Conservation (phyloP, 495 filamentous ascomycete genomes). For the Xylaria acuta region DNA sequence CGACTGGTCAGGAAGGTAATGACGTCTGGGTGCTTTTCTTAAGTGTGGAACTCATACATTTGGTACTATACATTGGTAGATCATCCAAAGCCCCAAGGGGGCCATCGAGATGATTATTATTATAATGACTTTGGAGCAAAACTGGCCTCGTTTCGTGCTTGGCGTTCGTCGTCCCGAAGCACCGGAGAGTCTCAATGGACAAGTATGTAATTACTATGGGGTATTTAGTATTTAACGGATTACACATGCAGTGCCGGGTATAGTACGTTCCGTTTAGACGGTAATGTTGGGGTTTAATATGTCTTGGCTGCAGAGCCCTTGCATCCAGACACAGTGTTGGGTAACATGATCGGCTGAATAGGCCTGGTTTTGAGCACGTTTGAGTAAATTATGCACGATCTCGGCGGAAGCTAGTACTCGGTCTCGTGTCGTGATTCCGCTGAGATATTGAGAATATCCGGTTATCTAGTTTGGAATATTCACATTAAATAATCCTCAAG, state of each 20-base stretch:
- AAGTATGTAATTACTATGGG: not conserved
- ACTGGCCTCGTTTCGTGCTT: not conserved
- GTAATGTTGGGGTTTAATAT: conserved; percentile 3
- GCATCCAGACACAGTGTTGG: not conserved
- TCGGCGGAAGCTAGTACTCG: not conserved
- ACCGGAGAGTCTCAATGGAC: not conserved
- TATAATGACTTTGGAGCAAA: not conserved
- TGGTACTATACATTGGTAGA: no score
- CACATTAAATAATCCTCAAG: not conserved
- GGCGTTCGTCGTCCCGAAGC: not conserved
- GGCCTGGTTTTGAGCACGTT: conserved; percentile 19
- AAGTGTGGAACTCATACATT: not conserved
- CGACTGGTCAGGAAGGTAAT: not conserved
- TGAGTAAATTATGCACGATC: conserved; percentile 8
- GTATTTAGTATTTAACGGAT: not conserved
- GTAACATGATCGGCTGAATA: conserved; percentile 21
- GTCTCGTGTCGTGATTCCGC: not conserved
- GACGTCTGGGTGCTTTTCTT: not conserved
- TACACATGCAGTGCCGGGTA: no score
- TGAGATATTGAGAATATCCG: not conserved
- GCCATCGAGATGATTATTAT: not conserved
- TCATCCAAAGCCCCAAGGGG: no score
- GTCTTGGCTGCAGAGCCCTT: conserved; percentile 14
- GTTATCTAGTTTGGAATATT: not conserved
- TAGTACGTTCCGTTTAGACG: not conserved